phyloP scores from a whole-genome alignment of 768 basidiomycete species.

The Daedaleopsis nitida region DNA sequence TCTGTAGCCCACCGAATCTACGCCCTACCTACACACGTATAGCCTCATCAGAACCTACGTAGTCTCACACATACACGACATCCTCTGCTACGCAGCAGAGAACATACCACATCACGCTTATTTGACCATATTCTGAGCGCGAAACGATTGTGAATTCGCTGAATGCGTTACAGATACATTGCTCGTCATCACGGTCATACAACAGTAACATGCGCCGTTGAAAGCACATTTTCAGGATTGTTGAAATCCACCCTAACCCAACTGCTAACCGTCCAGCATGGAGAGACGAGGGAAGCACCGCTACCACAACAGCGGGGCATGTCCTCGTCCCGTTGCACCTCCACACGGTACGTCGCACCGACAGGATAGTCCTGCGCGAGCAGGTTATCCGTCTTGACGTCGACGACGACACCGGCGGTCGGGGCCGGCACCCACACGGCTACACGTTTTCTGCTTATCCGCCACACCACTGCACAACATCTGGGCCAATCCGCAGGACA shows the following conservation, averaged over 20 bases:
- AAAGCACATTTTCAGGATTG: slow-evolving; percentile 54
- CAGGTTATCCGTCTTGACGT: neutral
- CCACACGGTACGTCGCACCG: slow-evolving; percentile 1
- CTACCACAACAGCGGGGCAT: neutral
- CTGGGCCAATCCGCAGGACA: slow-evolving; percentile 33
- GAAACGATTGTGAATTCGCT: neutral
- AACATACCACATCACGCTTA: no score
- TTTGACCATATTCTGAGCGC: neutral
- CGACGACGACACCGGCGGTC: neutral
- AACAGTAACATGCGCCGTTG: slow-evolving; percentile 22
- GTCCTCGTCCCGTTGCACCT: slow-evolving; percentile 1
- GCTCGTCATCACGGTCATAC: slow-evolving; percentile 6
- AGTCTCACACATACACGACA: no score
- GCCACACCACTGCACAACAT: slow-evolving; percentile 20
- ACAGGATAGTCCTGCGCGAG: slow-evolving; percentile 17
- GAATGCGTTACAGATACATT: slow-evolving; percentile 11
- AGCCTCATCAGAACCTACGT: no score
- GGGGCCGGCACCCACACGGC: slow-evolving; percentile 22
- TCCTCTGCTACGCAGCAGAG: no score
- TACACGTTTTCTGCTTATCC: slow-evolving; percentile 23
- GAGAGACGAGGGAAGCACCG: neutral
- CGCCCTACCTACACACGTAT: no score
- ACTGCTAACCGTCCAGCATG: neutral
- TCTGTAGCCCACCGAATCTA: no score
- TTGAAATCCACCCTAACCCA: slow-evolving; percentile 64